Conservation (phyloP, 2,329 filamentous ascomycete species). For the Claviceps quebecensis region DNA sequence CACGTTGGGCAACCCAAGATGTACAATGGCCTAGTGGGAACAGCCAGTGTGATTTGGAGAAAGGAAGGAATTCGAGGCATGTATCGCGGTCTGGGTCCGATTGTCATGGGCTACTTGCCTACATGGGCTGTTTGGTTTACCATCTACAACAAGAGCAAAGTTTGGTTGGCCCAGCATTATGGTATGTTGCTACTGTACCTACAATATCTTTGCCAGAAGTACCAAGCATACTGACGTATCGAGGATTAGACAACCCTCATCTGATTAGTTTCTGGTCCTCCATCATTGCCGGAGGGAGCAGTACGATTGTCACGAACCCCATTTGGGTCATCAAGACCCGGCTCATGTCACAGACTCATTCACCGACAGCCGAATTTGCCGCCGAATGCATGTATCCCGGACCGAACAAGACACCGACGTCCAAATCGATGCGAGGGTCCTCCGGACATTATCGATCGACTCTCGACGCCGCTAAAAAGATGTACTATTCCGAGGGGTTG, state of each 20-base stretch:
- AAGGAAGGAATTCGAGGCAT: conserved; percentile 82
- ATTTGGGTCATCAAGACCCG: conserved; percentile 99
- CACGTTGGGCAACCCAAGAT: conserved; percentile 41
- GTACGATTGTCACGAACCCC: conserved; percentile 87
- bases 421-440: conserved; percentile 42
- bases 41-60: conserved; percentile 68
- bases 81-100: conserved; percentile 86
- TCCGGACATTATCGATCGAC: conserved; percentile 88
- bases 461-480: conserved; percentile 82
- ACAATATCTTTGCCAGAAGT: neutral
- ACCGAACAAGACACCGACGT: conserved; percentile 38
- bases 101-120: conserved; percentile 87
- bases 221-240: neutral
- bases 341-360: conserved; percentile 80
- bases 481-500: conserved; percentile 85
- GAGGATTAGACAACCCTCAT: conserved; percentile 52
- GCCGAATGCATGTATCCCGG: conserved; percentile 33
- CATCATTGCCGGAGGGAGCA: conserved; percentile 79
- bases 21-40: conserved; percentile 80
- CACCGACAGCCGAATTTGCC: conserved; percentile 30
- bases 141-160: conserved; percentile 83
- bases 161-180: conserved; percentile 52
- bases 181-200: conserved; percentile 27
- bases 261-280: conserved; percentile 79
- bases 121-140: conserved; percentile 98